These are phyloP conservation scores for Metschnikowia chrysomelidarum DNA, from an alignment of 805 yeast genomes.

Conservation along the genomic window DNA sequence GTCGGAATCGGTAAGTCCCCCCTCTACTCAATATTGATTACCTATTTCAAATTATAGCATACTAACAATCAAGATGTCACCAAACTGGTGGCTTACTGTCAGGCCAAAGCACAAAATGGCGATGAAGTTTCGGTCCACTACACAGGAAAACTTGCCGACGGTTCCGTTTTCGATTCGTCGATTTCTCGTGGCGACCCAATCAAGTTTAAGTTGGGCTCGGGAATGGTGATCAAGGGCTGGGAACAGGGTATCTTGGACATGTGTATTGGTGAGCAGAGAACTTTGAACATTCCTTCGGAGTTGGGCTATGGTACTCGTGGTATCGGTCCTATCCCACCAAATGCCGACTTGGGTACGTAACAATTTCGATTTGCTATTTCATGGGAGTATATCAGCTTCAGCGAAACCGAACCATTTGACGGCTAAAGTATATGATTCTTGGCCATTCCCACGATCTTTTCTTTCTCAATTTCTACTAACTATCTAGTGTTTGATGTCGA, in stretches of 20 bases:
- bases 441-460: background rate
- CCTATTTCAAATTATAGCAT: background rate
- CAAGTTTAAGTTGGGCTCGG: constrained; percentile 68
- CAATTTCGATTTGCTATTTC: no score
- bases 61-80: constrained; percentile 19
- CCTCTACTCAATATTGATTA: no score
- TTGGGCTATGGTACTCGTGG: constrained; percentile 78
- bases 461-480: constrained; percentile 20
- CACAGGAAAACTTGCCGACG: constrained; percentile 66
- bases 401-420: constrained; percentile 67
- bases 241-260: constrained; percentile 72
- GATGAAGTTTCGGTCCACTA: constrained; percentile 77
- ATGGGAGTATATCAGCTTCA: no score
- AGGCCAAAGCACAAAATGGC: constrained; percentile 56
- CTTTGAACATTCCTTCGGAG: constrained; percentile 72
- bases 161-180: constrained; percentile 75
- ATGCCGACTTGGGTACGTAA: constrained; percentile 56
- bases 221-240: constrained; percentile 88
- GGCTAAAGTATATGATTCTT: constrained; percentile 43
- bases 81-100: constrained; percentile 49
- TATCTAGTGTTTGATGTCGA: constrained; percentile 55
- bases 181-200: constrained; percentile 63
- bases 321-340: constrained; percentile 75
- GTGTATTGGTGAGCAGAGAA: constrained; percentile 89
- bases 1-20: constrained; percentile 17